Base-by-base conservation (phyloP, 2,329 filamentous ascomycete species). In the Ophiostoma quercus region DNA sequence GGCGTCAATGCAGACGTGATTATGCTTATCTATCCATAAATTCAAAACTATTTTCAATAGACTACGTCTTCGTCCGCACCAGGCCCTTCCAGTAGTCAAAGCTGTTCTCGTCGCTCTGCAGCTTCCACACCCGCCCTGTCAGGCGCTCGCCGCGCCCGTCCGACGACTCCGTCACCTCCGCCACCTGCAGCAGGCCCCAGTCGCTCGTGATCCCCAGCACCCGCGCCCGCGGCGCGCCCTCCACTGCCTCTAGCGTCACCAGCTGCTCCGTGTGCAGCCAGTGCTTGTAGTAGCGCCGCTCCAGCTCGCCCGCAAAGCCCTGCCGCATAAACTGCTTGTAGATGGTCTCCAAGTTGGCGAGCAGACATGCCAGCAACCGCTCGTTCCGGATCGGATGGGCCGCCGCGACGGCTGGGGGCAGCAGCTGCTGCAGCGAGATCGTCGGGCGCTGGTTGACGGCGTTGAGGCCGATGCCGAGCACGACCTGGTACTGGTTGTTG, bases 91-190 rank as follows among this genome's bases (percentile, higher is more conserved):
- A 96, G 78, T 97, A 99, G 80, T 99, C 95, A 82, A 99, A 99
- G 78, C 94, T 97, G 77, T 99, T 99, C 77, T 94, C 92, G 79
- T 99, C 95, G 78, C 93, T 97, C 82, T 97, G 94, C 79, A 99
- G 80, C 75, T 90, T 87, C 86, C 91, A 94, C 67, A 90, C 82
- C 79, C 86, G 91, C 0, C 94, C 94, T 0, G 92, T 97, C 1
- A 84, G 82, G 68, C 88, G 83, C 73, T 92, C 92, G 2, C 37
- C 67, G 22, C 67, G 47, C 19, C 60, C 68, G 22, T 67, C 66
- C 0, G 43, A 25, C n/a, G 63, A 37, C 16, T 62, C 25, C n/a
- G 88, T 89, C 68, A 96, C 79, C 82, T 98, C 94, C 79, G 97
- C 92, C 0, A 90, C 95, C 73, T 89, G 84, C 73, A 99, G 77